Evolutionary conservation across 1,284 basidiomycete species (phyloP), one percentile per base, ranked within the genome.

Genomic region (Puccinia hordei): DNA sequence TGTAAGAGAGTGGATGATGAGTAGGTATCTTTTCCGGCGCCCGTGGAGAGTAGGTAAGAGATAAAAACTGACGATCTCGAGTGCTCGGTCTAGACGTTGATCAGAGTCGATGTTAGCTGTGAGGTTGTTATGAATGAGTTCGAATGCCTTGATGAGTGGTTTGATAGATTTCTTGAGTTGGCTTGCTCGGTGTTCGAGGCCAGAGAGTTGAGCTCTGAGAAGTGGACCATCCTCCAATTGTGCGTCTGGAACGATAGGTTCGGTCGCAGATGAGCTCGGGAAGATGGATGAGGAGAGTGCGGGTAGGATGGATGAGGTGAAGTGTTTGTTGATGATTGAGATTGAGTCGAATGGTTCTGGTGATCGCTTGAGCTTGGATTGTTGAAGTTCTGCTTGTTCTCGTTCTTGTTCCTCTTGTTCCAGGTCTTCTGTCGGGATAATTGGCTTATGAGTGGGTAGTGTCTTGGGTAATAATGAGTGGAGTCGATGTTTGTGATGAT

Each of bases 161-260:
- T 77, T 77, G 59, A 77, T 55, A 1, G 46, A 55, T 68, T 65
- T 77, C 49, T 68, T 77, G 5, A 77, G 63, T 53, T 68, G 61
- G 17, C 27, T 17, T 8, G 74, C 61, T 5, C 74, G 61, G 30
- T 66, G 57, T 66, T 77, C 74, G 15, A 77, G 74, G 35, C 61
- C 74, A 2, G 49, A 35, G 24, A 77, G 51, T 57, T 77, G 61
- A 65, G 74, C 74, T 30, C 74, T 53, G 41, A 68, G 49, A 0
- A 77, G 61, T 8, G 74, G 74, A n/a, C 74, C 74, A 55, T 77
- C 74, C 53, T 77, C 61, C n/a, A 68, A 51, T 17, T 41, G 30
- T 35, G 33, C 41, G 33, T 66, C 46, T 13, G 74, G 74, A 17
- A 53, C 57, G 61, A 66, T 65, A n/a, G 74, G 74, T 17, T 77